Evolutionary conservation across 768 basidiomycete species (phyloP).

Genomic region (Mrakia blollopis): DNA sequence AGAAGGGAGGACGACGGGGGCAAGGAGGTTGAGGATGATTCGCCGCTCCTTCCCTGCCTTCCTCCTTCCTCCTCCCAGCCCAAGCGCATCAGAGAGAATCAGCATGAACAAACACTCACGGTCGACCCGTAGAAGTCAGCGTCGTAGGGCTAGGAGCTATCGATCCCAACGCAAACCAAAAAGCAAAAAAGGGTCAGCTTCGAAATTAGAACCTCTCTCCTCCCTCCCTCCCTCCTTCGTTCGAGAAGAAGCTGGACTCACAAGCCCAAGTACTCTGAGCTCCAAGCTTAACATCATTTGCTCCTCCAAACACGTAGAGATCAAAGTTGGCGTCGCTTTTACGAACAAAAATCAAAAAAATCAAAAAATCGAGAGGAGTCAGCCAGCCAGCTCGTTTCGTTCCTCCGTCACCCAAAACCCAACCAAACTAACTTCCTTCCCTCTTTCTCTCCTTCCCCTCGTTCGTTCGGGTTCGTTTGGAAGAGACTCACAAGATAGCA

Average conservation of each 20-base stretch:
- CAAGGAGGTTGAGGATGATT: conserved; percentile 49
- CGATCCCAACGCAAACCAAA: conserved; percentile 29
- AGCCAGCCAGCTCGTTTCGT: neutral
- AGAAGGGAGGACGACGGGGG: neutral
- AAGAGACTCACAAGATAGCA: conserved; percentile 24
- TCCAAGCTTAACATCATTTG: conserved; percentile 78
- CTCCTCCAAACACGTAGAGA: conserved; percentile 76
- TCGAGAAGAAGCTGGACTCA: conserved; percentile 47
- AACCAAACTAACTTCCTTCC: neutral
- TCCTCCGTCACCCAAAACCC: no score
- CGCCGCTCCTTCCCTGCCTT: conserved; percentile 54
- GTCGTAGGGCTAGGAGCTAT: conserved; percentile 56
- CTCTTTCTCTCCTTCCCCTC: neutral
- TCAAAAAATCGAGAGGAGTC: neutral
- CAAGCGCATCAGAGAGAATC: conserved; percentile 2
- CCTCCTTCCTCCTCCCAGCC: no score
- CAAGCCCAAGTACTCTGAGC: conserved; percentile 63
- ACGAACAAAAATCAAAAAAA: no score
- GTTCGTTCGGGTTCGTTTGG: neutral
- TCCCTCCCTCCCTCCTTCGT: neutral
- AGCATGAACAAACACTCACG: conserved; percentile 49
- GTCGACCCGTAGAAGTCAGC: conserved; percentile 68
- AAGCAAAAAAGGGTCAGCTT: neutral
- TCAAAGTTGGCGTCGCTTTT: conserved; percentile 69
- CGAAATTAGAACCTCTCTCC: neutral